Evolutionary conservation across 208 protist species (phyloP), one percentile per base, ranked within the genome.

Genomic region (Endotrypanum monterogeii): DNA sequence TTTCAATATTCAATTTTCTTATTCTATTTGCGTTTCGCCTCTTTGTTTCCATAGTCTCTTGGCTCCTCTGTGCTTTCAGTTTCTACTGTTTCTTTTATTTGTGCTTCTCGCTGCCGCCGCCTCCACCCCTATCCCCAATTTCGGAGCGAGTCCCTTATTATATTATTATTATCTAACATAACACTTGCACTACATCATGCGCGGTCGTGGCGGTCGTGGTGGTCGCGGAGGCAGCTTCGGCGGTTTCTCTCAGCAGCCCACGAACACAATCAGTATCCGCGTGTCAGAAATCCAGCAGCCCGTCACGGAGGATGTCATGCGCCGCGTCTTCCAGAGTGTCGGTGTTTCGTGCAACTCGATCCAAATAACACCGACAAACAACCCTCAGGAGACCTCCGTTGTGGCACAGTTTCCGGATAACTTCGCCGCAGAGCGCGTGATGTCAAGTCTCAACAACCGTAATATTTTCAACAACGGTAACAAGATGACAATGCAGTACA

Each of bases 381-480:
- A 82, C 71, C 82, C 84, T 8, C 85, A 82, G 77, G 90, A 95
- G 73, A 85, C 85, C 44, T 72, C 84, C 32, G 93, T 95, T 62
- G 82, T 89, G 68, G 93, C 82, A 14, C 90, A 94, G 76, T 95
- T 97, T 56, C 71, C 77, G 25, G 84, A 92, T 77, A 71, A 48
- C 39, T 85, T 85, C 51, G 79, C 85, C 32, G 89, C 93, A 18
- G 83, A 94, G 73, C 83, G 82, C 48, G 90, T 88, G 28, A 87
- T 91, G 80, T 78, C 78, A 23, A 85, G 71, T 52, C 82, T 94
- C 23, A 94, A 95, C 80, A 88, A 90, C 78, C 90, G 87, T 58
- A 93, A 94, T 80, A 97, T 97, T 74, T 97, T 91, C 81, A 92
- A 93, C 73, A 89, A 95, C 82, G 84, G 88, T 30, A 95, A 97